A percentile compares a stretch with the other conserved stretches of the same genome.
These are phyloP conservation scores for Leccinum obscurum DNA, from an alignment of 768 basidiomycete genomes.

Conservation along the genomic window DNA sequence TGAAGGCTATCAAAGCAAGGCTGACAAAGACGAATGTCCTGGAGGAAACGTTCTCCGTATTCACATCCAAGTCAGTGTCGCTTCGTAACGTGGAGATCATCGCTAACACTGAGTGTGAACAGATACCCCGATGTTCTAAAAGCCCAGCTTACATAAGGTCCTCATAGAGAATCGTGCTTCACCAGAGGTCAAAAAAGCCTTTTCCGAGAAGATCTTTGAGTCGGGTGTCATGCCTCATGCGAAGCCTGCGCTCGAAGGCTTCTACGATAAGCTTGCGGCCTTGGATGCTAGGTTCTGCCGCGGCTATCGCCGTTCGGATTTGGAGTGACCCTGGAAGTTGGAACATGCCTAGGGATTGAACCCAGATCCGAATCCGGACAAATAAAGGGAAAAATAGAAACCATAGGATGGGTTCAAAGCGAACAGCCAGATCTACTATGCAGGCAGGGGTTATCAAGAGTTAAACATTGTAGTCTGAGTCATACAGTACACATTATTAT, in stretches of 20 bases:
- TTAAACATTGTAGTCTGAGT: too few species aligned
- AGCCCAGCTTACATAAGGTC: constrained; percentile 14
- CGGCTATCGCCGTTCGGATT: too few species aligned
- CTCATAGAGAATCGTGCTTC: constrained; percentile 11
- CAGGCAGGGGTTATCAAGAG: too few species aligned
- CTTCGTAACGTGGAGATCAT: not conserved
- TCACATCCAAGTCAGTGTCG: constrained; percentile 23
- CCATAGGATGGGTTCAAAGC: too few species aligned
- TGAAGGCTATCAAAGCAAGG: constrained; percentile 19
- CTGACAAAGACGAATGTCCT: constrained; percentile 24
- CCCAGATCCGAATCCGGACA: too few species aligned
- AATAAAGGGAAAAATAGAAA: too few species aligned
- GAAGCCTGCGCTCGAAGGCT: constrained; percentile 11
- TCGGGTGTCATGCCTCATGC: constrained; percentile 11
- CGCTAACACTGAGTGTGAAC: not conserved
- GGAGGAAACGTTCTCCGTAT: constrained; percentile 30
- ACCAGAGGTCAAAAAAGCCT: constrained; percentile 16
- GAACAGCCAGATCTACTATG: too few species aligned
- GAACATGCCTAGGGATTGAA: too few species aligned
- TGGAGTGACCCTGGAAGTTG: too few species aligned
- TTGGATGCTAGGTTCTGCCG: not conserved
- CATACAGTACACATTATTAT: too few species aligned
- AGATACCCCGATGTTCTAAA: constrained; percentile 24
- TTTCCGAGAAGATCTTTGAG: constrained; percentile 10
- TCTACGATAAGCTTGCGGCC: constrained; percentile 16